Base-by-base conservation (phyloP, 495 filamentous ascomycete genomes). In the Aspergillus avenaceus region DNA sequence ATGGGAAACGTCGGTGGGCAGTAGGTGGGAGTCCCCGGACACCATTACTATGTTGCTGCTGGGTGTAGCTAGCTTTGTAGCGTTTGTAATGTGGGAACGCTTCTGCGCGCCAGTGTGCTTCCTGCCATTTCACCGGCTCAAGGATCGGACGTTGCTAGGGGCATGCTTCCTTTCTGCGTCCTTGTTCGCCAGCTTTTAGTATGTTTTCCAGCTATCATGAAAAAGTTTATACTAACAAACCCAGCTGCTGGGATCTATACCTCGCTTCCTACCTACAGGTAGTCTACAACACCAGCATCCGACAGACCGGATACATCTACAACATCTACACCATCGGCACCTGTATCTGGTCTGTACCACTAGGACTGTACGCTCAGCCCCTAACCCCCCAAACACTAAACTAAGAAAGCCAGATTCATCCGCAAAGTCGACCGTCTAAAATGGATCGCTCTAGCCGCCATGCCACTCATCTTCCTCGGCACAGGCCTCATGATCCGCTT, bases 201-300 rank as follows among this genome's bases (percentile, higher is more conserved):
- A 52, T 82, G 0, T 74, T 73, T 13, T 74, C 77, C 13, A 77
- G 67, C 41, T 41, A 79, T 9, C 58, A 81, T 7, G 64, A 73
- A n/a, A 61, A 57, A 19, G 56, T 58, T 2, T 59, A 84, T 13
- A 81, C 81, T 53, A 48, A 81, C 54, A 71, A 66, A 18, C 14
- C 3, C 12, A 55, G 53, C 31, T 73, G 72, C 56, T 87, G 82
- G 82, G 72, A 82, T 56, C 66, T 61, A 41, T 83, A 76, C 62
- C 84, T 85, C 67, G 63, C 61, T 41, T 85, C 81, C 4, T 86
- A 80, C 67, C 71, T 88, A 1, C 83, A 86, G 65, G 84, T 85
- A 8, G 85, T 89, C 45, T 71, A 80, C 58, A 63, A 64, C 18
- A 67, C 85, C 8, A 67, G 49, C 43, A 54, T 87, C 47, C 69